phyloP scores from a whole-genome alignment of 805 yeast species.

The Gaillardinia entomophila region DNA sequence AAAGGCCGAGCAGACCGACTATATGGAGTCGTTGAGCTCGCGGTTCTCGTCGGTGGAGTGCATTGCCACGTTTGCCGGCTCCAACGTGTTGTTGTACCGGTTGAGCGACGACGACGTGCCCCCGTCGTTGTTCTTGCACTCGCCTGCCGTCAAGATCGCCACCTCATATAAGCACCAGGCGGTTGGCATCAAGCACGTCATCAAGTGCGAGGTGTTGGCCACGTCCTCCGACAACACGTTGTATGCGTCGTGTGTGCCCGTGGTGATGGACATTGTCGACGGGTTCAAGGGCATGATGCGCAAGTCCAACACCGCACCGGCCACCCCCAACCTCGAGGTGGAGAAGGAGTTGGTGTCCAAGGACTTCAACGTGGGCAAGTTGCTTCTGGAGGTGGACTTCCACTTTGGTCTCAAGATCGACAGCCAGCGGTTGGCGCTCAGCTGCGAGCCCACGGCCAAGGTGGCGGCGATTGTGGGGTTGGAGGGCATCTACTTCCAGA shows the following conservation, averaged over 20 bases:
- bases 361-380: conserved; percentile 32
- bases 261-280: conserved; percentile 52
- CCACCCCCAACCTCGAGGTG: neutral
- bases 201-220: conserved; percentile 51
- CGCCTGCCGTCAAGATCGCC: conserved; percentile 68
- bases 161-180: conserved; percentile 45
- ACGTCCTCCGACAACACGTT: conserved; percentile 69
- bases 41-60: conserved; percentile 41
- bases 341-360: conserved; percentile 6
- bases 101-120: conserved; percentile 39
- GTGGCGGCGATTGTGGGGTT: conserved; percentile 81
- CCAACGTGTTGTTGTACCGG: conserved; percentile 47
- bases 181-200: conserved; percentile 34
- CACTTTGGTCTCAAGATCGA: conserved; percentile 61
- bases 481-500: conserved; percentile 56
- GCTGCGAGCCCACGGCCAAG: conserved; percentile 93
- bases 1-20: conserved; percentile 2
- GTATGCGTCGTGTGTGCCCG: conserved; percentile 74
- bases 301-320: conserved; percentile 5
- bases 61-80: conserved; percentile 61
- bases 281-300: conserved; percentile 46
- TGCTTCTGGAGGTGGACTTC: conserved; percentile 54
- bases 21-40: conserved; percentile 9
- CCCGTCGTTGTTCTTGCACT: conserved; percentile 52
- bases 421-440: conserved; percentile 67